Base-by-base conservation (phyloP, 306 rosid species). In the Vicia villosa region DNA sequence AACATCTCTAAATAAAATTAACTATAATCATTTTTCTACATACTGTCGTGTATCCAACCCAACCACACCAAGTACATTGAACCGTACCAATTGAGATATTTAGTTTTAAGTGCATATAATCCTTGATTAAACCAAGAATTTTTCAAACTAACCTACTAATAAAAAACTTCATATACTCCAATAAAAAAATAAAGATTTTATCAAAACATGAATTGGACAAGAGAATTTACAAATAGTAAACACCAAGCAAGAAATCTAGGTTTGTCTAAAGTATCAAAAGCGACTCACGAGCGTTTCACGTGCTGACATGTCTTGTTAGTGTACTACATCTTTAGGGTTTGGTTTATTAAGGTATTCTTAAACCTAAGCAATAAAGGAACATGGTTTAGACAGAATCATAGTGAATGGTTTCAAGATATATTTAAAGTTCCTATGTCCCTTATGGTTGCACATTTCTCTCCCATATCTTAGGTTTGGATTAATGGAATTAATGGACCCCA, bases 251-350 rank as follows among this genome's bases (percentile, higher is more conserved):
- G 55, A 82, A 86, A 76, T 78, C 78, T 19, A 8, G 60, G 72
- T 56, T 82, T 82, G 89, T 81, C 85, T 80, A 72, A 40, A 67
- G 62, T 50, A 62, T 72, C 50, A 76, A 74, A 78, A 84, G 83
- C 86, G 80, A 46, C 64, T 66, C 86, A 86, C 82, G 72, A 84
- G 86, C 79, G 41, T 52, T 30, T 82, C 91, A 82, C 87, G 89
- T 86, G 85, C 55, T 47, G 28, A 37, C 57, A 9, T 83, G 87
- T 84, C 89, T 71, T 78, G 30, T 73, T 60, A 70, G 76, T 76
- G 84, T 80, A 28, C 26, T 71, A 74, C 86, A 74, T 38, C 76
- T 68, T 38, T 69, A 68, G 34, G 58, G 49, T 81, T 72, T 77
- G 60, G 73, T 68, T 63, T 5, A 66, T 77, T 77, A 74, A 70